A percentile compares a stretch with the other conserved stretches of the same genome.
These are phyloP conservation scores for Diaporthe ampelina DNA, from an alignment of 2,329 filamentous ascomycete genomes.

Conservation along the genomic window DNA sequence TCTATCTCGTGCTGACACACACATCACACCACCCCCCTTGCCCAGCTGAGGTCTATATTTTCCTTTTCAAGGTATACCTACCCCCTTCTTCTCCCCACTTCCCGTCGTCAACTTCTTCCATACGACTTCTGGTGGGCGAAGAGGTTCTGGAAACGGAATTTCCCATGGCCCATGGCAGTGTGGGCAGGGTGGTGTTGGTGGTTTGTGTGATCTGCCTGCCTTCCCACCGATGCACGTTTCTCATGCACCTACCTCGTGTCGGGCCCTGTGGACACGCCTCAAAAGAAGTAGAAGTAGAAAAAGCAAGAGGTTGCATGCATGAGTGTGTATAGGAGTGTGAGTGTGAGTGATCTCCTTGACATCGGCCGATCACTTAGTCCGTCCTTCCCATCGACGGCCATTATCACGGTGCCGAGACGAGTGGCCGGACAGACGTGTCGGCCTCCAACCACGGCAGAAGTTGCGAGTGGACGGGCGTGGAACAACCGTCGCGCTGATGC, in stretches of 20 bases:
- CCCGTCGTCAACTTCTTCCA: not conserved
- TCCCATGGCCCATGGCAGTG: not conserved
- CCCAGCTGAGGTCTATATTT: not conserved
- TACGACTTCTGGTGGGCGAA: not conserved
- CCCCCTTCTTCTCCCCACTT: not conserved
- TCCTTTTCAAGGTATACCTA: not conserved
- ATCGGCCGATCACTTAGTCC: not conserved
- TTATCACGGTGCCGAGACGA: not conserved
- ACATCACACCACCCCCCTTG: not conserved
- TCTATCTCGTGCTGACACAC: not conserved
- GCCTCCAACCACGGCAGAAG: not conserved
- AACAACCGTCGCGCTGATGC: no score
- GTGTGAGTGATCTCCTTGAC: not conserved
- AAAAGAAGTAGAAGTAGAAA: not conserved
- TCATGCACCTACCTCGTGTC: conserved; percentile 22
- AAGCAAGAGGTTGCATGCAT: no score
- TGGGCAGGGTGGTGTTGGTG: not conserved
- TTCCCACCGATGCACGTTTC: conserved; percentile 8
- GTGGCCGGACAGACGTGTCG: no score
- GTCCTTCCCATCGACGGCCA: not conserved
- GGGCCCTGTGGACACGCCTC: not conserved
- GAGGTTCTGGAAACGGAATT: not conserved
- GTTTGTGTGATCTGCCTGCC: conserved; percentile 1
- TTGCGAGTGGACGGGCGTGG: not conserved
- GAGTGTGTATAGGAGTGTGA: no score